phyloP scores from a whole-genome alignment of 2,329 filamentous ascomycete species.

The Coniochaeta ligniaria region DNA sequence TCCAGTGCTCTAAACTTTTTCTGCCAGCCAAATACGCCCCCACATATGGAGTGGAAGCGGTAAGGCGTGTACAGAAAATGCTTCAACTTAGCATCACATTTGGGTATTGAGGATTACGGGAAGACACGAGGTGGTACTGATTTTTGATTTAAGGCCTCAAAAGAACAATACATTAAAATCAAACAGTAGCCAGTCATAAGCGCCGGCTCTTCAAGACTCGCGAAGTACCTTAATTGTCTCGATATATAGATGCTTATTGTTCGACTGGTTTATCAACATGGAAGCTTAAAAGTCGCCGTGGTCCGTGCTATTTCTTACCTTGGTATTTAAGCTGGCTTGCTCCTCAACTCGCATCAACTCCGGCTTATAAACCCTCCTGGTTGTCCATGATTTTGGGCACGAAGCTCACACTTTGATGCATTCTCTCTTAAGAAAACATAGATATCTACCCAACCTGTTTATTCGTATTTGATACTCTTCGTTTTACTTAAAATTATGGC shows the following conservation, averaged over 20 bases:
- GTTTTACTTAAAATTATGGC: too few species aligned
- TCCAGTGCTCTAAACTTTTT: conserved; percentile 9
- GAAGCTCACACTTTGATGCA: neutral
- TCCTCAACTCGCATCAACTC: neutral
- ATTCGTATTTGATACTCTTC: too few species aligned
- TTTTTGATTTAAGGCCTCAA: too few species aligned
- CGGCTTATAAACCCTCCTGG: neutral
- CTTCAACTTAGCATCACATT: too few species aligned
- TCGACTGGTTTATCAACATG: neutral
- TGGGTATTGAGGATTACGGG: too few species aligned
- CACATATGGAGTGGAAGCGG: neutral
- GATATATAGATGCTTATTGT: too few species aligned
- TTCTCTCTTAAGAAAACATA: neutral
- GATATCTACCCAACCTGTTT: too few species aligned
- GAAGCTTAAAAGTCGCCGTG: neutral
- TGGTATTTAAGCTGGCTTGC: neutral
- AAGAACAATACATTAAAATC: too few species aligned
- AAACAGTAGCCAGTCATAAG: too few species aligned
- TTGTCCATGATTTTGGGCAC: neutral
- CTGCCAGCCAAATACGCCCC: conserved; percentile 9
- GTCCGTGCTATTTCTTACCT: neutral
- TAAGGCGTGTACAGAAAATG: neutral
- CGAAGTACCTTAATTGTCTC: too few species aligned
- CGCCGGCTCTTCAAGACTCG: too few species aligned
- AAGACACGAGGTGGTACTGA: too few species aligned